phyloP scores from a whole-genome alignment of 2,329 filamentous ascomycete species.

The Fusarium agapanthi region DNA sequence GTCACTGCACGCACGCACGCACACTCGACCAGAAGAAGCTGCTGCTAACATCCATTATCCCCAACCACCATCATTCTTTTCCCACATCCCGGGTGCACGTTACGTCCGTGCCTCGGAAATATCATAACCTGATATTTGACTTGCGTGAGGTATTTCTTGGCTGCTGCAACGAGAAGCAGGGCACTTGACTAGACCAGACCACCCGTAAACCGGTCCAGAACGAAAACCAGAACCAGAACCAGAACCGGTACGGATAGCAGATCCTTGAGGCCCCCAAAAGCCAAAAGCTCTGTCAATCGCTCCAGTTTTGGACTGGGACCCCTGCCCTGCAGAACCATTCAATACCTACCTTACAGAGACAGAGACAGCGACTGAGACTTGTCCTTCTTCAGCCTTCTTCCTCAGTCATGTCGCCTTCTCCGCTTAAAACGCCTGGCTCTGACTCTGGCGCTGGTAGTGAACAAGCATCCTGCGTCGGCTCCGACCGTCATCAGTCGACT shows the following conservation, averaged over 20 bases:
- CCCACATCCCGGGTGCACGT: neutral
- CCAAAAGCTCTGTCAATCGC: slow-evolving; percentile 16
- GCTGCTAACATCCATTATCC: neutral
- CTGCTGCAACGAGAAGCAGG: neutral
- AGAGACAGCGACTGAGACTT: neutral
- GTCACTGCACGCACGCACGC: neutral
- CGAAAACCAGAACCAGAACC: slow-evolving; percentile 2
- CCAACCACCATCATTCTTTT: neutral
- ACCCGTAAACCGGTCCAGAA: slow-evolving; percentile 8
- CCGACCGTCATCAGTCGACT: slow-evolving; percentile 22
- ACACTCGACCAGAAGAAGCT: neutral
- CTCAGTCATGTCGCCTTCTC: slow-evolving; percentile 22
- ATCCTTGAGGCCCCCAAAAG: slow-evolving; percentile 21
- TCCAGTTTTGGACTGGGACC: slow-evolving; percentile 16
- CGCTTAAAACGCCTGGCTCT: neutral
- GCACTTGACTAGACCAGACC: neutral
- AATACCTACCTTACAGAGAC: neutral
- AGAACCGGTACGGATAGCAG: neutral
- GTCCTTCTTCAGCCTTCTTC: neutral
- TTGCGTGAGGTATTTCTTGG: slow-evolving; percentile 1
- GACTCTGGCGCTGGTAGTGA: neutral
- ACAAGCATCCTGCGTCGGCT: slow-evolving; percentile 26
- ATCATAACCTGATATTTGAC: neutral
- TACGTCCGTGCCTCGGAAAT: neutral
- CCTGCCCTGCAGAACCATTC: slow-evolving; percentile 14